Evolutionary conservation across 345 rosid genomes (phyloP), one percentile per base, ranked within the genome.

Genomic region (Arabidopsis arenosa): DNA sequence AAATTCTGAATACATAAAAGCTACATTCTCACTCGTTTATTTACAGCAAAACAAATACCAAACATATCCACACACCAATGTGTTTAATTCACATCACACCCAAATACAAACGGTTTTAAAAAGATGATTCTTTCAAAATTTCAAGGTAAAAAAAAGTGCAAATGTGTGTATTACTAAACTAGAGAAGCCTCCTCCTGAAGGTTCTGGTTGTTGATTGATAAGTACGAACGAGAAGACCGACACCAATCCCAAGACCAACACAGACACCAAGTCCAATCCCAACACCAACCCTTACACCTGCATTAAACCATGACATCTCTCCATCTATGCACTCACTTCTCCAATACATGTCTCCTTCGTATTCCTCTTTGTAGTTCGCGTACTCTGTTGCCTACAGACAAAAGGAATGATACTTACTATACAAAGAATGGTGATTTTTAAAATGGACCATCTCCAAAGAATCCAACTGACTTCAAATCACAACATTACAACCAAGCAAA

Each of bases 221-320:
- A 5, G 95, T 83, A 15, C 90, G 89, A 5, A 89, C 90, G 63
- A 92, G 86, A 73, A 94, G 83, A 11, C 97, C 96, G 0, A 92
- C 95, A 9, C 96, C 97, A 75, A 92, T 76, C 6, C 98, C 97
- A 2, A 92, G 43, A 53, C 97, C 93, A 36, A 94, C 78, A 59
- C 92, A 92, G n/a, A 87, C 75, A 48, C 97, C 87, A 32, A 94
- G 97, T 64, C 96, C 93, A 26, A 94, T 90, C 15, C 98, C 98
- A 7, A 91, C 96, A 1, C 96, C 98, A 65, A 93, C 98, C 51
- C 98, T 87, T n/a, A 93, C 96, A 32, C 97, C 96, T 3, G 94
- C 94, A 60, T 90, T 94, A 75, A 92, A 94, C 98, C 95, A 94
- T 17, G 92, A 81, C 23, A 94, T 86, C 54, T 94, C 97, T 9